phyloP scores from a whole-genome alignment of 768 basidiomycete genomes.

The Paxillus rubicundulus region DNA sequence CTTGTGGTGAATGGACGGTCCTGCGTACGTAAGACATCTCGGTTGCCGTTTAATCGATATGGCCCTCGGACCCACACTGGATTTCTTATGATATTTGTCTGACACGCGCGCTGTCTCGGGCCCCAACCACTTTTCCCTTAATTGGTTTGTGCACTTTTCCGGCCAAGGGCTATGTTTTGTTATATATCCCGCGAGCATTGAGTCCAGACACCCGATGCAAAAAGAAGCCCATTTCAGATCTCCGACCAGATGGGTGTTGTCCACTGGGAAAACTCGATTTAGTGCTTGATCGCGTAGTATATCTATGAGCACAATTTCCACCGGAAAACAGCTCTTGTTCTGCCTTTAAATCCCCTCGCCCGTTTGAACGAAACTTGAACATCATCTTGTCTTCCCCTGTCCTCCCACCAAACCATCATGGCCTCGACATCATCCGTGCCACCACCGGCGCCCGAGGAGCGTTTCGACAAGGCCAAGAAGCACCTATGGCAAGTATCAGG shows the following conservation, averaged over 20 bases:
- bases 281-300: slow-evolving; percentile 39
- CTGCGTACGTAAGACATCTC: slow-evolving; percentile 35
- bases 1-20: slow-evolving; percentile 31
- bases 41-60: slow-evolving; percentile 38
- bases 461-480: slow-evolving; percentile 37
- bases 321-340: slow-evolving; percentile 26
- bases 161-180: slow-evolving; percentile 34
- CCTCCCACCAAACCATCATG: slow-evolving; percentile 18
- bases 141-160: slow-evolving; percentile 28
- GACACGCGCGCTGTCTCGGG: slow-evolving; percentile 23
- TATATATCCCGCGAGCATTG: slow-evolving; percentile 37
- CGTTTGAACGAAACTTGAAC: slow-evolving; percentile 23
- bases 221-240: slow-evolving; percentile 31
- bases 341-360: slow-evolving; percentile 31
- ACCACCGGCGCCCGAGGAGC: slow-evolving; percentile 25
- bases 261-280: slow-evolving; percentile 36
- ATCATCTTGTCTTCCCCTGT: slow-evolving; percentile 25
- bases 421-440: slow-evolving; percentile 22
- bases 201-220: slow-evolving; percentile 35
- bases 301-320: slow-evolving; percentile 40
- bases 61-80: slow-evolving; percentile 35
- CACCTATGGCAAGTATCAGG: slow-evolving; percentile 32
- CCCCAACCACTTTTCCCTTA: slow-evolving; percentile 34
- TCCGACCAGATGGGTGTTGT: slow-evolving; percentile 37
- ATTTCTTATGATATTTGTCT: slow-evolving; percentile 30